phyloP scores from a whole-genome alignment of 1,284 basidiomycete species.

The Malassezia furfur region DNA sequence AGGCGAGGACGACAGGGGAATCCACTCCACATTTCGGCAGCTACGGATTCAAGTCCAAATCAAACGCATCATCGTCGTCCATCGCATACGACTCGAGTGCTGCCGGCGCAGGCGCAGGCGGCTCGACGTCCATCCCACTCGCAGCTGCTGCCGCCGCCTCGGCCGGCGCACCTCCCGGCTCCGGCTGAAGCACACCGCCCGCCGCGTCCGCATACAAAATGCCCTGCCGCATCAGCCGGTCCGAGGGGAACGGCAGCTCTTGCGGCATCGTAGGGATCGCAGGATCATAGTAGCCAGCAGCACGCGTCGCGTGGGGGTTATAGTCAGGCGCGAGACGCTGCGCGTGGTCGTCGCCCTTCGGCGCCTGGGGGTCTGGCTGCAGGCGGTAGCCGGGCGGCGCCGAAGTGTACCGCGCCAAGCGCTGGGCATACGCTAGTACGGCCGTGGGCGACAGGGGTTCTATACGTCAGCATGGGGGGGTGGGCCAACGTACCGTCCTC shows the following conservation, averaged over 20 bases:
- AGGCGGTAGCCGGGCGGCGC: slow-evolving; percentile 32
- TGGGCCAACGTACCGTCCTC: slow-evolving; percentile 11
- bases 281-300: slow-evolving; percentile 34
- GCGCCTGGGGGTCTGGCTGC: background rate
- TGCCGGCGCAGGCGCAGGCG: slow-evolving; percentile 16
- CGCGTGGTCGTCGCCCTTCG: background rate
- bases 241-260: slow-evolving; percentile 34
- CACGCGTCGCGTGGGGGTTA: slow-evolving; percentile 27
- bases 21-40: background rate
- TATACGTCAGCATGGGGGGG: background rate
- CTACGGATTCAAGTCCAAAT: slow-evolving; percentile 33
- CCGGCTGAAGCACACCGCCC: slow-evolving; percentile 13
- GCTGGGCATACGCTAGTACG: slow-evolving; percentile 30
- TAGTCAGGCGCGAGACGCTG: slow-evolving; percentile 24
- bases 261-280: slow-evolving; percentile 34
- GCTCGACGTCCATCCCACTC: background rate
- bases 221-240: slow-evolving; percentile 35
- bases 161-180: background rate
- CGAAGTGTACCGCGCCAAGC: slow-evolving; percentile 28
- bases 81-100: slow-evolving; percentile 17
- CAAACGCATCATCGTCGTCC: slow-evolving; percentile 36
- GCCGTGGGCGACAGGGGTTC: slow-evolving; percentile 16
- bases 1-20: background rate
- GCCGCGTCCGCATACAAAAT: slow-evolving; percentile 28
- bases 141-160: background rate